Evolutionary conservation across 139 green algal genomes (phyloP).

Genomic region (Micractinium sp.): DNA sequence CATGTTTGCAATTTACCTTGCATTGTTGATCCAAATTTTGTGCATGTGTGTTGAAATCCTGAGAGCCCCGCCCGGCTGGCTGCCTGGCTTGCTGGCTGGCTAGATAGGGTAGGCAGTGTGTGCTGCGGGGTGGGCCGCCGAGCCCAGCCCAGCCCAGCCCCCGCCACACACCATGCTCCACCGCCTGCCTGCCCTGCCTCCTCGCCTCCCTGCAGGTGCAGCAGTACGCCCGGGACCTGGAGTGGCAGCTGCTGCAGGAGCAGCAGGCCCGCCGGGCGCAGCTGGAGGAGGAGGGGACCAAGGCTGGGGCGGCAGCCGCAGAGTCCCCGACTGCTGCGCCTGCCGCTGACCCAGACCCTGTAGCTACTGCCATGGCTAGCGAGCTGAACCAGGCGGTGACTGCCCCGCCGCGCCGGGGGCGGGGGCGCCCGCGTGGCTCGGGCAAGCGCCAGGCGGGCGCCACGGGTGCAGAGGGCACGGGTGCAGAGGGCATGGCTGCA

Average conservation of each 20-base stretch:
- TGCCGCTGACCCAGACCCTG: too few species aligned
- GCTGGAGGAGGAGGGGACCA: neutral
- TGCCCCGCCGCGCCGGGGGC: neutral
- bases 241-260: slow-evolving; percentile 8
- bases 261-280: neutral
- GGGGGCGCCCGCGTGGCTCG: neutral
- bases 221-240: neutral
- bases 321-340: too few species aligned
- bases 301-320: neutral
- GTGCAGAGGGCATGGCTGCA: neutral
- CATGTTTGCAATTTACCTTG: too few species aligned
- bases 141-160: neutral
- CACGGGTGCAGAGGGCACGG: neutral
- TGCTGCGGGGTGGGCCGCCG: too few species aligned
- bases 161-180: too few species aligned
- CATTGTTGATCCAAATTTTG: too few species aligned
- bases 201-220: neutral
- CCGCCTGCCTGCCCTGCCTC: too few species aligned
- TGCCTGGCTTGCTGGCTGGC: too few species aligned
- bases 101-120: too few species aligned
- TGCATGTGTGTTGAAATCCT: too few species aligned
- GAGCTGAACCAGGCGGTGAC: neutral
- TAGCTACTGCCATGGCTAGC: too few species aligned
- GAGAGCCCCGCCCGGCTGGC: too few species aligned
- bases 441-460: neutral